Percentiles rank a stretch among this genome's conserved stretches.
Conservation (phyloP, 139 green algal genomes). For the Closterium sp. region DNA sequence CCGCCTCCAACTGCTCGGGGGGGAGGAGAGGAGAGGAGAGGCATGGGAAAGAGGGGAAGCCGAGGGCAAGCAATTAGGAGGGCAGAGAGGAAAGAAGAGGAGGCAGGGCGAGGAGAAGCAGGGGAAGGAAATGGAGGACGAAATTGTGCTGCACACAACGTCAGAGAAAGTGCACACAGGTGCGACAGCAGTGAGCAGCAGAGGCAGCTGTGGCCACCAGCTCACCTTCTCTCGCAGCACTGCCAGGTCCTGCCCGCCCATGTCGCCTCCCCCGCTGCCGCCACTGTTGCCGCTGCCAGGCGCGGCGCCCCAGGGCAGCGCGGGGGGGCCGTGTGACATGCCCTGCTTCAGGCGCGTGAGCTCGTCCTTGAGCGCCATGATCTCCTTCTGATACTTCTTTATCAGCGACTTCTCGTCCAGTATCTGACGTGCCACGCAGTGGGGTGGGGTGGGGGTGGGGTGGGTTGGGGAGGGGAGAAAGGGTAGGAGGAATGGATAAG, state of each 20-base stretch:
- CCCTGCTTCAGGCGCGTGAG: constrained; percentile 58
- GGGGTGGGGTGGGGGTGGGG: neutral
- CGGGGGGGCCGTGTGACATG: neutral
- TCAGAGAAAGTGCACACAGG: no score
- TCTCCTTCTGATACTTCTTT: constrained; percentile 78
- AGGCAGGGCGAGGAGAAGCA: no score
- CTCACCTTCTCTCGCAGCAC: neutral
- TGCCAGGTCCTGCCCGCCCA: neutral
- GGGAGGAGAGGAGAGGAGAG: neutral
- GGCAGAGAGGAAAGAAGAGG: no score
- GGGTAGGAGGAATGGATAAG: no score
- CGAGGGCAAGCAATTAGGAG: no score
- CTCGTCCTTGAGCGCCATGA: constrained; percentile 74
- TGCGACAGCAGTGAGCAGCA: no score
- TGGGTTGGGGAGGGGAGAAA: no score
- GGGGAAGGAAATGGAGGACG: no score
- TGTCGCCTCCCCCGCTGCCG: neutral
- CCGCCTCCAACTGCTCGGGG: constrained; percentile 43
- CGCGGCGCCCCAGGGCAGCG: neutral
- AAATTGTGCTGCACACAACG: no score
- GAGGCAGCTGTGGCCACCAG: no score
- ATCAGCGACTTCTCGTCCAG: constrained; percentile 78
- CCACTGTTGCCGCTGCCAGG: neutral
- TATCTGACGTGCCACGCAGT: constrained; percentile 15
- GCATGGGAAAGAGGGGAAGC: no score